Percentiles rank a stretch among this genome's conserved stretches.
phyloP scores from a whole-genome alignment of 176 grass and related monocot genomes.

The Raddia guianensis region DNA sequence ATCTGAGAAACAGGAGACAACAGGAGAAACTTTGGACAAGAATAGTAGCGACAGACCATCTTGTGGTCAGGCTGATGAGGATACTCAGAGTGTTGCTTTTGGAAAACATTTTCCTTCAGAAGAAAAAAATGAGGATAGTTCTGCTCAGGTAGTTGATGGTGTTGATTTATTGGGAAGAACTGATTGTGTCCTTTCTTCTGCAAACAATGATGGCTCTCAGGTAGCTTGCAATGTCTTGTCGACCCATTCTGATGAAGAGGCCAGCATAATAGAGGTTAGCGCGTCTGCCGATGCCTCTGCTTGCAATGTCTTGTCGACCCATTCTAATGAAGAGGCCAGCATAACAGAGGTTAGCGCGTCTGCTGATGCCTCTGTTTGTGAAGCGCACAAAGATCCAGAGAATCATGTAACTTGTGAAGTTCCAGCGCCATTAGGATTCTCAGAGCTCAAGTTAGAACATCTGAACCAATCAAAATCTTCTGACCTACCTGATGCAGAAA shows the following conservation, averaged over 20 bases:
- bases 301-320: background rate
- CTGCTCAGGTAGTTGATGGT: conserved; percentile 29
- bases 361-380: conserved; percentile 19
- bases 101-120: conserved; percentile 19
- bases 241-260: conserved; percentile 19
- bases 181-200: background rate
- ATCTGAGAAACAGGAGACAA: conserved; percentile 23
- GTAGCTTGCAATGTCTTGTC: background rate
- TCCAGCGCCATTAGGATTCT: background rate
- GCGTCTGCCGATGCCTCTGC: conserved; percentile 19
- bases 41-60: conserved; percentile 14
- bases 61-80: conserved; percentile 14
- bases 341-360: conserved; percentile 25
- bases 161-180: conserved; percentile 3
- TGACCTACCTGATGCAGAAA: conserved; percentile 23
- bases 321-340: conserved; percentile 15
- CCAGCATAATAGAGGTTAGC: conserved; percentile 16
- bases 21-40: conserved; percentile 10
- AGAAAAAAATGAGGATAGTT: conserved; percentile 27
- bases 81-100: conserved; percentile 12
- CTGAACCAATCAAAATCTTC: conserved; percentile 23
- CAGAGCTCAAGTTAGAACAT: conserved; percentile 10
- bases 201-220: conserved; percentile 21
- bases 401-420: conserved; percentile 18
- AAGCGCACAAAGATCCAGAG: conserved; percentile 32